These are phyloP conservation scores for Ophiocordyceps camponoti-saundersi DNA, from an alignment of 2,329 filamentous ascomycete genomes.

Conservation along the genomic window DNA sequence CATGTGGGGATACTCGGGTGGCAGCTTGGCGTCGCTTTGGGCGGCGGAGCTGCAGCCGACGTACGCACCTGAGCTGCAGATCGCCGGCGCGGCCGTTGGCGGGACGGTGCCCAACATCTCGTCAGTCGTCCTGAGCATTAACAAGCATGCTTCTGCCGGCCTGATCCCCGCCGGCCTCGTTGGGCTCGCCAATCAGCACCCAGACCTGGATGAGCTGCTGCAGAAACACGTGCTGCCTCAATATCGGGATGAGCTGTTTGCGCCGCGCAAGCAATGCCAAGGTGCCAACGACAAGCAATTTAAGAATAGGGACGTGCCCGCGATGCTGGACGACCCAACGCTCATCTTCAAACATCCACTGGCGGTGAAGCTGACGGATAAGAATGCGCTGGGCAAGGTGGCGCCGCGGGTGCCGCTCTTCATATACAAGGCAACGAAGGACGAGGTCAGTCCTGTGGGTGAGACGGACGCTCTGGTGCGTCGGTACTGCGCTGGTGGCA, in stretches of 20 bases:
- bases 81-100: conserved; percentile 10
- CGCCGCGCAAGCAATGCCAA: conserved; percentile 11
- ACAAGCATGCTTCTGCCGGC: conserved; percentile 5
- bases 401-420: conserved; percentile 29
- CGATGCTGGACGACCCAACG: conserved; percentile 22
- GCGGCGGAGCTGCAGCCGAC: conserved; percentile 10
- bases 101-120: conserved; percentile 8
- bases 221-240: conserved; percentile 6
- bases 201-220: conserved; percentile 4
- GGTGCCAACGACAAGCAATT: conserved; percentile 11
- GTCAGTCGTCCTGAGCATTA: conserved; percentile 4
- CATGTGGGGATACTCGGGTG: conserved; percentile 23
- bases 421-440: conserved; percentile 29
- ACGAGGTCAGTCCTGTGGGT: conserved; percentile 25
- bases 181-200: conserved; percentile 9
- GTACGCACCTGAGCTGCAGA: conserved; percentile 9
- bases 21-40: conserved; percentile 7
- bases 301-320: conserved; percentile 16
- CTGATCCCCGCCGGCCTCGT: conserved; percentile 8
- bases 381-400: conserved; percentile 15
- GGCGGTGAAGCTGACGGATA: conserved; percentile 10
- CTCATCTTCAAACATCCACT: conserved; percentile 8
- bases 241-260: conserved; percentile 10
- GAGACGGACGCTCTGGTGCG: conserved; percentile 25
- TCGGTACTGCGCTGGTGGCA: conserved; percentile 22